Evolutionary conservation across 208 protist species (phyloP).

Genomic region (Leishmania arabica): DNA sequence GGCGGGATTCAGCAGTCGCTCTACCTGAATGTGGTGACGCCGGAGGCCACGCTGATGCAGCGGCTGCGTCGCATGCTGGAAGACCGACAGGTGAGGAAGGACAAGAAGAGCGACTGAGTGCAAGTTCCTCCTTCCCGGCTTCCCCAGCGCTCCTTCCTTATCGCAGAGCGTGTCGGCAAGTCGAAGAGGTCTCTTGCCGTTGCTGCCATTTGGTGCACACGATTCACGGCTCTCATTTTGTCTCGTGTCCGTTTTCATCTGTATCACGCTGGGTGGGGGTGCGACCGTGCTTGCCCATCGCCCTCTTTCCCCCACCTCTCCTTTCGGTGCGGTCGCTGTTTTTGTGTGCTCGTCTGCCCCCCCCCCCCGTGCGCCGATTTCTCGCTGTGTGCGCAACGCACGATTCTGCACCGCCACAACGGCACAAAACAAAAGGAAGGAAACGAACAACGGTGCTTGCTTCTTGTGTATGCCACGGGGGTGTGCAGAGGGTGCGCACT

Average conservation of each 20-base stretch:
- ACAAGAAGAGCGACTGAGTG: conserved; percentile 17
- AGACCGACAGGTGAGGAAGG: not conserved
- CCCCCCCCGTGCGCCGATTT: too few species aligned
- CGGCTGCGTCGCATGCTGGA: conserved; percentile 14
- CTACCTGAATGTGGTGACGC: conserved; percentile 18
- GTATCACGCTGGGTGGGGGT: not conserved
- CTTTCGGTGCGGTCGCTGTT: not conserved
- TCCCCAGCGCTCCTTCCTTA: not conserved
- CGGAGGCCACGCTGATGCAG: conserved; percentile 24
- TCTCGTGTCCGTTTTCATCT: not conserved
- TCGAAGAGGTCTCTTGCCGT: not conserved
- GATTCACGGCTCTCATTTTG: not conserved
- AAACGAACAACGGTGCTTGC: too few species aligned
- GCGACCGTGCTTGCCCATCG: too few species aligned
- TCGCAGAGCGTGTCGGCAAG: not conserved
- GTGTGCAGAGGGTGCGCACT: too few species aligned
- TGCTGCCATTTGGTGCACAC: not conserved
- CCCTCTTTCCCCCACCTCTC: not conserved
- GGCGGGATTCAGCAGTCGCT: conserved; percentile 28
- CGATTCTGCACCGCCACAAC: too few species aligned
- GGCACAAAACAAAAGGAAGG: too few species aligned
- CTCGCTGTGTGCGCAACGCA: too few species aligned
- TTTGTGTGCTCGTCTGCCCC: not conserved
- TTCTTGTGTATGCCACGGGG: too few species aligned
- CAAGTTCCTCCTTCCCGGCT: not conserved